Evolutionary conservation across 768 basidiomycete genomes (phyloP).

Genomic region (Porphyrellus cyaneotinctus): DNA sequence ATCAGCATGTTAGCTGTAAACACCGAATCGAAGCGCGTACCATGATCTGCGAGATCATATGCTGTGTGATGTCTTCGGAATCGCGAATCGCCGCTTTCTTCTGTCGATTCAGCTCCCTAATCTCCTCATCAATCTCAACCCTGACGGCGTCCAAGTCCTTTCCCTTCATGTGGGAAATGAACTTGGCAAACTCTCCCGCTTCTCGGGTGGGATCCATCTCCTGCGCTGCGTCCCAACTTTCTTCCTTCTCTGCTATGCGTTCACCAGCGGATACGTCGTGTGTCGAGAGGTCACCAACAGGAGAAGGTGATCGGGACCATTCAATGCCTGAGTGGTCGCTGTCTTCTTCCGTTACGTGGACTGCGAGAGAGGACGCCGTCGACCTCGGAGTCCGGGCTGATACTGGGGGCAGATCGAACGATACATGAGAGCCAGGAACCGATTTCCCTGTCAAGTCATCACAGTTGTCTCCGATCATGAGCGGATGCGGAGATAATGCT

Average conservation of each 20-base stretch:
- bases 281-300: slow-evolving; percentile 8
- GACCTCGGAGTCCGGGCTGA: slow-evolving; percentile 12
- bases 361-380: neutral
- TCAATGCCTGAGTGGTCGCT: slow-evolving; percentile 27
- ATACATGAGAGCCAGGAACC: neutral
- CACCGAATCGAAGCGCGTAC: slow-evolving; percentile 31
- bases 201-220: slow-evolving; percentile 80
- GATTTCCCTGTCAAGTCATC: slow-evolving; percentile 1
- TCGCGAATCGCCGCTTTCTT: slow-evolving; percentile 88
- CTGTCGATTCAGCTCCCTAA: slow-evolving; percentile 74
- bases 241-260: slow-evolving; percentile 27
- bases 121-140: slow-evolving; percentile 90
- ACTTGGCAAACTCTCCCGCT: slow-evolving; percentile 87
- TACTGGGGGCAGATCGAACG: slow-evolving; percentile 2
- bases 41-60: slow-evolving; percentile 88
- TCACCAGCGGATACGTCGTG: slow-evolving; percentile 15
- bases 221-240: slow-evolving; percentile 77
- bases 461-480: slow-evolving; percentile 14
- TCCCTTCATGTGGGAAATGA: slow-evolving; percentile 88
- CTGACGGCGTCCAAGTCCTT: slow-evolving; percentile 76
- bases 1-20: slow-evolving; percentile 6
- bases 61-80: slow-evolving; percentile 91
- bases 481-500: slow-evolving; percentile 13
- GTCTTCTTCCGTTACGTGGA: slow-evolving; percentile 11
- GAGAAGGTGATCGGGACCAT: slow-evolving; percentile 42